Evolutionary conservation across 345 rosid species (phyloP), one percentile per base, ranked within the genome.

Genomic region (Laguncularia racemosa): DNA sequence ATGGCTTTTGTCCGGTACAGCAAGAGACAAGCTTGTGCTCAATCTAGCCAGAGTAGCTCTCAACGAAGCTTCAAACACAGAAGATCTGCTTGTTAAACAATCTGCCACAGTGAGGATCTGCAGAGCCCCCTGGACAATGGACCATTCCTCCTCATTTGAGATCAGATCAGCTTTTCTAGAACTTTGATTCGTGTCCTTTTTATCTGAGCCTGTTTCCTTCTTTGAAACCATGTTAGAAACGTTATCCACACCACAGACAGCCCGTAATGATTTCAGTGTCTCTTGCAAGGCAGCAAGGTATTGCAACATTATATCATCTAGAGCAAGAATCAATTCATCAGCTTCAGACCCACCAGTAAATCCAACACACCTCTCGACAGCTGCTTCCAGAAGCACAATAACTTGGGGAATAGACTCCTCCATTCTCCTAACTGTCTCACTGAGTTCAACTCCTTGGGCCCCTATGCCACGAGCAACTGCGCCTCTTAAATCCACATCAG

Each of bases 261-360:
- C 81, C 75, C 99, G 85, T 72, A 93, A 73, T 23, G 99, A 93
- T 76, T 85, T 93, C 60, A 93, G 95, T 51, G 95, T 81, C 67
- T 87, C 99, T 76, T 83, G 97, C 61, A 93, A 80, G 69, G 82
- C 77, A 53, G 99, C 84, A 64, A 93, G 85, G 64, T 93, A 93
- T 62, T 83, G 97, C 72, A 93, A 57, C 97, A 93, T 76, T 58
- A 82, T 71, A 72, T 93, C 96, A 76, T 93, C 99, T 50, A 93
- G 71, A 13, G 97, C 89, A 76, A 86, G 89, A 75, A 89, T 81
- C 62, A 93, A 75, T 64, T 93, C 99, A 58, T 89, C 97, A 44
- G 93, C 97, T 78, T 93, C 99, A 14, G 99, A 89, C 59, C 99
- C 99, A 23, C 97, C 97, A 47, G 99, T 85, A 65, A 93, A 82